Evolutionary conservation across 768 basidiomycete species (phyloP).

Genomic region (Terana coerulea): DNA sequence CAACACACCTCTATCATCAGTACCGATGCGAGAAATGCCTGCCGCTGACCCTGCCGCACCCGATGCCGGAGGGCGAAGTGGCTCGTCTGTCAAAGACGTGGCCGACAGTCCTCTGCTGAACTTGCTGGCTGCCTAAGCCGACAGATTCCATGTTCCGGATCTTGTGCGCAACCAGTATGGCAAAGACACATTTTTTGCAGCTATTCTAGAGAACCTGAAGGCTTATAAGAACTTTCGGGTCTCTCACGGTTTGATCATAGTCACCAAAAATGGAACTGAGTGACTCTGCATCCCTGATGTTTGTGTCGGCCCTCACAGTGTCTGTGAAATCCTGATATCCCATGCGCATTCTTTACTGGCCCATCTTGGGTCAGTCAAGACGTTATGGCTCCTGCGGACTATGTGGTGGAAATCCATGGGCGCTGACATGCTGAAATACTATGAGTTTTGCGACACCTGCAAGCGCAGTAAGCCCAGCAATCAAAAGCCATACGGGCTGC

Average conservation of each 20-base stretch:
- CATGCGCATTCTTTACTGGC: conserved; percentile 38
- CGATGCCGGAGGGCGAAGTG: too few relatives aligned
- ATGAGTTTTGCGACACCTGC: conserved; percentile 24
- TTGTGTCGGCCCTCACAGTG: conserved; percentile 13
- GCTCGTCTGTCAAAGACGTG: too few relatives aligned
- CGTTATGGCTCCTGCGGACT: conserved; percentile 27
- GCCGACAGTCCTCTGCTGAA: too few relatives aligned
- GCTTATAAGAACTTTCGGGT: conserved; percentile 26
- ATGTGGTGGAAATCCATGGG: conserved; percentile 40
- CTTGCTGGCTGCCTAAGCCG: too few relatives aligned
- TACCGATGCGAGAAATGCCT: too few relatives aligned
- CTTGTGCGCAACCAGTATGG: conserved; percentile 19
- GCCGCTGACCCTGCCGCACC: too few relatives aligned
- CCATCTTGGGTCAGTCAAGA: conserved; percentile 35
- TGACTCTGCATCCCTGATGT: conserved; percentile 30
- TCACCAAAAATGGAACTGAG: conserved; percentile 2
- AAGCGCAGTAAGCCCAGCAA: conserved; percentile 16
- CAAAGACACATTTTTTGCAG: conserved; percentile 28
- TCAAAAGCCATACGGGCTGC: conserved; percentile 23
- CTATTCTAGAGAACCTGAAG: conserved; percentile 19
- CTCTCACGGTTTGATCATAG: conserved; percentile 19
- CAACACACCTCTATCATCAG: too few relatives aligned
- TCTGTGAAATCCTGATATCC: conserved; percentile 30
- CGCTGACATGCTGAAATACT: conserved; percentile 23
- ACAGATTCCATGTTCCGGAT: conserved; percentile 11